These are phyloP conservation scores for Pseudocercospora vitis DNA, from an alignment of 2,329 filamentous ascomycete species.

Conservation along the genomic window DNA sequence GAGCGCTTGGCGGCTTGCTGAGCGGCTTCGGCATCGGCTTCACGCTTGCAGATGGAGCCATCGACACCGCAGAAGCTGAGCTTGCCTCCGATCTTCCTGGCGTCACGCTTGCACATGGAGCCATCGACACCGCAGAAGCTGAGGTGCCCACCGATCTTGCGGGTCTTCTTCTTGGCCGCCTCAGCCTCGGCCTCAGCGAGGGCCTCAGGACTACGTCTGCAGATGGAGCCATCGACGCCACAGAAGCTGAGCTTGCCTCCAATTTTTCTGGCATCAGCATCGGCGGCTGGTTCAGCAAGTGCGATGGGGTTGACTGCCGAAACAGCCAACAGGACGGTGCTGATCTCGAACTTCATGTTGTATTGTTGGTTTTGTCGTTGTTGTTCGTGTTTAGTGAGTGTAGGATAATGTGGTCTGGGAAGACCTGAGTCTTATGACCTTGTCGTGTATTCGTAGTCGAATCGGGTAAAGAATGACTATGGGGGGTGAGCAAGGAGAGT, in stretches of 20 bases:
- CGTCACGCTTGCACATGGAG: slow-evolving; percentile 30
- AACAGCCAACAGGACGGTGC: slow-evolving; percentile 26
- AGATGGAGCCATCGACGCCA: slow-evolving; percentile 37
- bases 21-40: slow-evolving; percentile 20
- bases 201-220: slow-evolving; percentile 42
- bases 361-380: slow-evolving; percentile 17
- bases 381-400: slow-evolving; percentile 17
- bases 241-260: slow-evolving; percentile 35
- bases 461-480: slow-evolving; percentile 32
- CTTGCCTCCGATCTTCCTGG: slow-evolving; percentile 19
- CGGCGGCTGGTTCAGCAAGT: slow-evolving; percentile 17
- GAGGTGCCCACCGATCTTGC: slow-evolving; percentile 21
- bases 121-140: slow-evolving; percentile 44
- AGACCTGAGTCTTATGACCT: slow-evolving; percentile 20
- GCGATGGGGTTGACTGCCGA: slow-evolving; percentile 25
- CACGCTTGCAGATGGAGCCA: slow-evolving; percentile 36
- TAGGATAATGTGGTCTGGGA: slow-evolving; percentile 10
- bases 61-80: slow-evolving; percentile 43
- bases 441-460: slow-evolving; percentile 19
- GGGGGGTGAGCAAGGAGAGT: slow-evolving; percentile 24
- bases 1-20: neutral
- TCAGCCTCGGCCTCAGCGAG: slow-evolving; percentile 40
- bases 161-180: too few species aligned
- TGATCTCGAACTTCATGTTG: slow-evolving; percentile 31
- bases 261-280: slow-evolving; percentile 28